Conservation (phyloP, 768 basidiomycete genomes). For the Suillus subaureus region DNA sequence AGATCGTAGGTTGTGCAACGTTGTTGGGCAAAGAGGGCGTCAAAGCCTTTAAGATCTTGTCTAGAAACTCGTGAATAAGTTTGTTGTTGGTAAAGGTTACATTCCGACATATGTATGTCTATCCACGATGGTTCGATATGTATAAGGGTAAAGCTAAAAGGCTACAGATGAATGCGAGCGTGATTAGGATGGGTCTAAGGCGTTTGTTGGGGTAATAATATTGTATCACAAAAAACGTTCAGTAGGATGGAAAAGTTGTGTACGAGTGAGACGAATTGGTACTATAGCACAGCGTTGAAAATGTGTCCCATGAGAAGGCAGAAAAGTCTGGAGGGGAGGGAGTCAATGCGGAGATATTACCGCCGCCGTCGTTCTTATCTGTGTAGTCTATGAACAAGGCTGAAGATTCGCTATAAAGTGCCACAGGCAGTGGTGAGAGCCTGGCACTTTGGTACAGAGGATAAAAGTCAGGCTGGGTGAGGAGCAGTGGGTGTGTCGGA, state of each 20-base stretch:
- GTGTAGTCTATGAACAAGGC: constrained; percentile 3
- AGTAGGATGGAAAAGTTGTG: constrained; percentile 2
- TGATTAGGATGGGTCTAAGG: constrained; percentile 17
- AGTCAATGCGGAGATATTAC: neutral
- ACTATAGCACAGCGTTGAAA: neutral
- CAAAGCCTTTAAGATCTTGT: constrained; percentile 50
- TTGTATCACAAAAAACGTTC: constrained; percentile 9
- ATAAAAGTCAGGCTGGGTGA: constrained; percentile 2
- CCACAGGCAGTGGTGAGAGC: neutral
- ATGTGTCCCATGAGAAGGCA: constrained; percentile 22
- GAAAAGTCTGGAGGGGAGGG: constrained; percentile 19
- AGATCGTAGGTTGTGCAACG: constrained; percentile 33
- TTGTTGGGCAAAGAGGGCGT: constrained; percentile 56
- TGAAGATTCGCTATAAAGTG: neutral
- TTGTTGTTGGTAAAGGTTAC: neutral
- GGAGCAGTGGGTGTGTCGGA: neutral
- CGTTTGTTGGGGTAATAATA: constrained; percentile 23
- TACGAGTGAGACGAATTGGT: constrained; percentile 2
- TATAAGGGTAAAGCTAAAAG: constrained; percentile 12
- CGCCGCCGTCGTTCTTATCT: neutral
- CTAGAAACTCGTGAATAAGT: constrained; percentile 7
- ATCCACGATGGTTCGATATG: neutral
- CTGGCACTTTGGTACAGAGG: neutral
- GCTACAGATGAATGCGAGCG: constrained; percentile 24
- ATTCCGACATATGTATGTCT: neutral